Evolutionary conservation across 345 rosid genomes (phyloP).

Genomic region (Arabidopsis arenosa): DNA sequence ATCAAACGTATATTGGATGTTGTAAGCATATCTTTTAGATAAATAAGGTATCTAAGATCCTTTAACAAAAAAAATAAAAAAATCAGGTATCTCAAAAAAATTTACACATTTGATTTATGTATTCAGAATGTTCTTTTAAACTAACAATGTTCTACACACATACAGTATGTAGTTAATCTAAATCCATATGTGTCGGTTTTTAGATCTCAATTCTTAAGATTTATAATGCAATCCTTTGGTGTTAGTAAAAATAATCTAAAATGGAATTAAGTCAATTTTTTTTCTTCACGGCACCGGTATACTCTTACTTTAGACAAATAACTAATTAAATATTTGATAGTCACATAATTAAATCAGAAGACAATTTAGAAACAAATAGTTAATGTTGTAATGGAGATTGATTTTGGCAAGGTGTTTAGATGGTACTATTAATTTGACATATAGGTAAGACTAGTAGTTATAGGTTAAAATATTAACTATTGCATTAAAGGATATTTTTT

Average conservation of each 20-base stretch:
- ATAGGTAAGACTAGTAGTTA: constrained; percentile 11
- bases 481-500: neutral
- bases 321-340: neutral
- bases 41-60: too few species aligned
- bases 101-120: too few species aligned
- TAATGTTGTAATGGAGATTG: too few species aligned
- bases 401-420: neutral
- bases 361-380: neutral
- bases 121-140: too few species aligned
- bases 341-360: neutral
- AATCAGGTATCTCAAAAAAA: too few species aligned
- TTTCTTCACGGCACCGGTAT: neutral
- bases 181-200: neutral
- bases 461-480: neutral
- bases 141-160: neutral
- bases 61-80: too few species aligned
- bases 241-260: neutral
- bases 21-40: too few species aligned
- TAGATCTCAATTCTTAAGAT: neutral
- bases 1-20: too few species aligned
- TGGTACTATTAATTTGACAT: neutral
- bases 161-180: neutral
- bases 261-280: neutral
- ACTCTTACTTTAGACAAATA: neutral
- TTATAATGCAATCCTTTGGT: neutral